Evolutionary conservation across 768 basidiomycete genomes (phyloP), one percentile per base, ranked within the genome.

Genomic region (Tylopilus rubrobrunneus): DNA sequence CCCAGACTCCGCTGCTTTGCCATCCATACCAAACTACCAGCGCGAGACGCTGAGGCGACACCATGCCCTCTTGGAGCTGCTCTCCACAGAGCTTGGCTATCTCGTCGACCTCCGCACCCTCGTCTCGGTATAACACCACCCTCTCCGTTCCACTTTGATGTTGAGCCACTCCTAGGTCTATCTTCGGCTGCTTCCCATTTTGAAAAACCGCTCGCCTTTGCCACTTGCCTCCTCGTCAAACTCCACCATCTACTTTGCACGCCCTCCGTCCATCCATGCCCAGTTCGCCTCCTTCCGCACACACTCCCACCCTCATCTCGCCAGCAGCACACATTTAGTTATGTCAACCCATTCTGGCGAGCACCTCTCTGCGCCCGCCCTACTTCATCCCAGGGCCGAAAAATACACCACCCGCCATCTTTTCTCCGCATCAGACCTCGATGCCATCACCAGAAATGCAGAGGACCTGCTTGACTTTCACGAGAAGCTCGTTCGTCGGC

Each of bases 51-150:
- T 36, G 8, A 42, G 46, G 46, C 78, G 74, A 51, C 86, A 80
- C 57, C 86, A 97, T 62, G 88, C 92, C 7, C 79, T 98, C 47
- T 77, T 83, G 59, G 96, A 98, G 71, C 74, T 98, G 39, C 77
- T 98, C 25, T 76, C 81, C 53, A 95, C 93, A 1, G 96, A 98
- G 74, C 74, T 83, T 19, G 83, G 83, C 7, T 98, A 98, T 67
- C 77, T 93, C 9, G 67, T 77, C 48, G 92, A 95, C 70, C 71
- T 98, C 62, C 81, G 84, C 56, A 80, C 80, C 9, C 77, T 98
- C 42, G 87, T 92, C 52, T 78, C 79, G 58, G 92, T 92, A 67
- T 56, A 79, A 15, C 71, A n/a, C 31, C 1, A n/a, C 44, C 14
- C 55, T 55, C 49, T 47, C 52, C 29, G 29, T 31, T 45, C 34